phyloP scores from a whole-genome alignment of 2,329 filamentous ascomycete species.

The Coleophoma crateriformis region DNA sequence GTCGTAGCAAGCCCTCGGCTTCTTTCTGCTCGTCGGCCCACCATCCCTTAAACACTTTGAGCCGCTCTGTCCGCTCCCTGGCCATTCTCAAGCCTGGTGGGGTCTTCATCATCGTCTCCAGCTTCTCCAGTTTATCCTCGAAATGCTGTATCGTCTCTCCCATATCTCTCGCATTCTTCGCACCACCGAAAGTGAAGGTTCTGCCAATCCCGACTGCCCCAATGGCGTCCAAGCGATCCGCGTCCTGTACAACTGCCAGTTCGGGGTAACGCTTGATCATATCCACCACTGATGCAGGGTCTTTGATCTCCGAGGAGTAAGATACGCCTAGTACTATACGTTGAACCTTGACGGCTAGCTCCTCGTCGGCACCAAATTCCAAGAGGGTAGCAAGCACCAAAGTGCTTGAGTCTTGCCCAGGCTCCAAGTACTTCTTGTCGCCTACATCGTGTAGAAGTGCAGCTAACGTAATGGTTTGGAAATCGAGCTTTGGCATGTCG shows the following conservation, averaged over 20 bases:
- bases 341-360: constrained; percentile 64
- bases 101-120: constrained; percentile 62
- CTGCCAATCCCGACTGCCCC: constrained; percentile 81
- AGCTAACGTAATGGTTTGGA: constrained; percentile 47
- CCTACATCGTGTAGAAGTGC: constrained; percentile 86
- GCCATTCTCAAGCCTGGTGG: constrained; percentile 47
- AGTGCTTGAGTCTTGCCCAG: constrained; percentile 50
- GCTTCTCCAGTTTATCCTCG: constrained; percentile 66
- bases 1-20: constrained; percentile 18
- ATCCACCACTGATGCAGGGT: constrained; percentile 51
- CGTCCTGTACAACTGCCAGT: constrained; percentile 84
- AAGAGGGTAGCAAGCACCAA: constrained; percentile 52
- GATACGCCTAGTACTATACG: constrained; percentile 72
- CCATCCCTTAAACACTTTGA: constrained; percentile 50
- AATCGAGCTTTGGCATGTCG: constrained; percentile 47
- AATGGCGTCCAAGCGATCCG: constrained; percentile 88
- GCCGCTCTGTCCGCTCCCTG: constrained; percentile 43
- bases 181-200: constrained; percentile 72
- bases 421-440: constrained; percentile 46
- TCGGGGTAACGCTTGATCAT: constrained; percentile 65
- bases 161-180: constrained; percentile 50
- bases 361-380: constrained; percentile 50
- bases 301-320: constrained; percentile 68
- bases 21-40: constrained; percentile 45
- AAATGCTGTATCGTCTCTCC: constrained; percentile 68